Evolutionary conservation across 2,329 filamentous ascomycete species (phyloP), one percentile per base, ranked within the genome.

Genomic region (Zopfia rhizophila): DNA sequence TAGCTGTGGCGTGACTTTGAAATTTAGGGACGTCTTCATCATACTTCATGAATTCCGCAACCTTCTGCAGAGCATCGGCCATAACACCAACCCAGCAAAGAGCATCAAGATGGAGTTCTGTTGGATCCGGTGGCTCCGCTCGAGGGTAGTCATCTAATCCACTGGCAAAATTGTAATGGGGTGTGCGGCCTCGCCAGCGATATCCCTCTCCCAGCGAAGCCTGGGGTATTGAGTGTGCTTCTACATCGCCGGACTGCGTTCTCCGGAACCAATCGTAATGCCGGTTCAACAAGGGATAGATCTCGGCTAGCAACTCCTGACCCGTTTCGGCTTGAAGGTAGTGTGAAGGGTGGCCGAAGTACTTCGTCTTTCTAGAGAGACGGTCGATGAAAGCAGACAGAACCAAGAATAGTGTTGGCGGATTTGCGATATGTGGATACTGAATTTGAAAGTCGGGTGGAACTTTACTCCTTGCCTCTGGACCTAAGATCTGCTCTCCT

Each of bases 21-120:
- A 91, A 90, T 58, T 88, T 83, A 19, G 82, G 78, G 1, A 82
- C 84, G 55, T 97, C 91, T 28, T 93, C 89, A 0, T 75, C 74
- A 53, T 88, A 81, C 32, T 83, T 85, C n/a, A 96, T 80, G 14
- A 84, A 82, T 35, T 83, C 78, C 1, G 91, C 89, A 54, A 96
- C 87, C 58, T 87, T 88, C 59, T 84, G 81, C 32, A 97, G 82
- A 12, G 88, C 87, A 56, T 87, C 85, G 36, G 89, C 86, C 89
- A 96, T 95, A 73, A 96, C 82, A n/a, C 91, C 92, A 72, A 97
- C 89, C 93, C 93, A 97, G 31, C 89, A 89, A 69, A 97, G 87
- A 38, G 97, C 81, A 72, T 97, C 93, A 17, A 94, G 85, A 70
- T 97, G 92, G 38, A 97, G 81, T 82, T 97, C 93, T 60, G 89